Conservation (phyloP, 495 filamentous ascomycete species). For the Xylaria cubensis region DNA sequence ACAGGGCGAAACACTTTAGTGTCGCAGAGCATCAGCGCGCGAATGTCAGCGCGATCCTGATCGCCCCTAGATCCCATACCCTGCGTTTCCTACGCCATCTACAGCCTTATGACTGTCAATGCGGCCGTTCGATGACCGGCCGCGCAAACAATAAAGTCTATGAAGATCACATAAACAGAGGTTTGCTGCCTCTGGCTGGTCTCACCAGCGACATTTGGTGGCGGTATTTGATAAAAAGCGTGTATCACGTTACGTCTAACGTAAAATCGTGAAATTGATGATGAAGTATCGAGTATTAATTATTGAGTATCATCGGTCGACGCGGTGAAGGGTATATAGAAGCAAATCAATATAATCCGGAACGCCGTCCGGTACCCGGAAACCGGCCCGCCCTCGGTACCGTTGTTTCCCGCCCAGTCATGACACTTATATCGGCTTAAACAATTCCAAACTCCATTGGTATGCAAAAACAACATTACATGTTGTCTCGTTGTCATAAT, state of each 20-base stretch:
- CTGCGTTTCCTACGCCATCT: background rate
- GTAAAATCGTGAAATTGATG: background rate
- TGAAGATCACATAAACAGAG: background rate
- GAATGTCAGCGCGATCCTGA: background rate
- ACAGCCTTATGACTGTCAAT: background rate
- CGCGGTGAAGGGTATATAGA: constrained; percentile 23
- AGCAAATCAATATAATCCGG: constrained; percentile 14
- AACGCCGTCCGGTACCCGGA: constrained; percentile 18
- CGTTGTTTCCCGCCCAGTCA: constrained; percentile 14
- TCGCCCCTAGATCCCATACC: background rate
- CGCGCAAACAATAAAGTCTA: background rate
- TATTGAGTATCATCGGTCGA: constrained; percentile 12
- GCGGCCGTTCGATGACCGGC: background rate
- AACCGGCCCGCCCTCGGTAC: constrained; percentile 9
- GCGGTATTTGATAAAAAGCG: background rate
- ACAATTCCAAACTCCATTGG: constrained; percentile 20
- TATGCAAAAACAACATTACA: constrained; percentile 15
- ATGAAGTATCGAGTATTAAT: background rate
- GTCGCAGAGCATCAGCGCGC: constrained; percentile 18
- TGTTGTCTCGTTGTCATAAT: constrained; percentile 30
- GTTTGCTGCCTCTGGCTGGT: background rate
- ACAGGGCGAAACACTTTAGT: background rate
- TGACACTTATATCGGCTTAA: background rate
- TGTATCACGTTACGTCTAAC: constrained; percentile 12
- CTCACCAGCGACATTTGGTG: background rate